Evolutionary conservation across 208 protist genomes (phyloP).

Genomic region (Leishmania tropica): DNA sequence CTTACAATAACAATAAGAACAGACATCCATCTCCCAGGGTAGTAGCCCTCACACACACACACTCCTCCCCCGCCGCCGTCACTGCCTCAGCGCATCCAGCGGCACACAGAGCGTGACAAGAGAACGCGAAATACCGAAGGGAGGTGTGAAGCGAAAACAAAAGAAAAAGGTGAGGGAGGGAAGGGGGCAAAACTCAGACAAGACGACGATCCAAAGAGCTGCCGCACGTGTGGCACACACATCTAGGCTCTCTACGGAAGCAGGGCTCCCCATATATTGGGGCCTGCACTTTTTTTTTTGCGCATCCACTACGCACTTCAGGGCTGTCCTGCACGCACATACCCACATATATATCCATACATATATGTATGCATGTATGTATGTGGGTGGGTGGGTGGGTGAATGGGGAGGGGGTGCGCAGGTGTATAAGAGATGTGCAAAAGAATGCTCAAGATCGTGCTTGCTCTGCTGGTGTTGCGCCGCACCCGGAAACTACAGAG

Average conservation of each 20-base stretch:
- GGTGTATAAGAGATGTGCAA: neutral
- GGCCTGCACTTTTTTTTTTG: neutral
- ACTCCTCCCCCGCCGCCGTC: neutral
- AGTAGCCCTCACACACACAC: neutral
- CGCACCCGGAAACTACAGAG: neutral
- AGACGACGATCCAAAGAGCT: neutral
- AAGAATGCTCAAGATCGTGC: neutral
- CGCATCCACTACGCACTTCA: neutral
- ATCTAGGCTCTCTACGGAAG: neutral
- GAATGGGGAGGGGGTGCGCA: neutral
- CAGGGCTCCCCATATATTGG: neutral
- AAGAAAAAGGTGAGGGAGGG: neutral
- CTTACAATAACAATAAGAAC: neutral
- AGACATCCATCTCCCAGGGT: neutral
- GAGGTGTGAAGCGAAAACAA: too few species aligned
- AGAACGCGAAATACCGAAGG: neutral
- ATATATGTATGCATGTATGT: neutral
- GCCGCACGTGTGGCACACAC: neutral
- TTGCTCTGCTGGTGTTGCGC: neutral
- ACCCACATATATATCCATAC: neutral
- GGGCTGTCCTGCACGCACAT: neutral
- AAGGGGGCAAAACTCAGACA: neutral
- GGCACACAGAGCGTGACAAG: neutral
- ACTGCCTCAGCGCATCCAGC: neutral
- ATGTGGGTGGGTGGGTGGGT: neutral